Conservation (phyloP, 1,284 basidiomycete genomes). For the Sporisorium scitamineum region DNA sequence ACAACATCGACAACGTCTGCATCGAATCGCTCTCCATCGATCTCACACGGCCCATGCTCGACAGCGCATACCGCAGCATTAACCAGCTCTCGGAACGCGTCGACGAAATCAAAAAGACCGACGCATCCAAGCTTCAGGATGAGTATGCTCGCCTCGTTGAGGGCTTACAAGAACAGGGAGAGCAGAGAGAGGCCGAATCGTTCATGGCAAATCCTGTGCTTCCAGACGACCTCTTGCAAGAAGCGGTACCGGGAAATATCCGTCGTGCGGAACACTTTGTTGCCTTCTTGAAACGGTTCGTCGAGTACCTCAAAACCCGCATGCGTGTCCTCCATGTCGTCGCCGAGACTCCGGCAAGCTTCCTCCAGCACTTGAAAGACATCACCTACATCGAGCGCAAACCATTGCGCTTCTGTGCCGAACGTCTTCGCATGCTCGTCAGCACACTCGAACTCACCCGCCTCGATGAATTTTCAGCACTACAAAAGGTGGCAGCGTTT, state of each 20-base stretch:
- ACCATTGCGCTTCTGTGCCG: conserved; percentile 96
- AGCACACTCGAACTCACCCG: conserved; percentile 90
- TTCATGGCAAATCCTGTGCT: conserved; percentile 90
- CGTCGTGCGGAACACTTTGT: conserved; percentile 99
- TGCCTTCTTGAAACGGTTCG: conserved; percentile 96
- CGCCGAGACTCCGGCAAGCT: conserved; percentile 98
- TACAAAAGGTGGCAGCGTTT: conserved; percentile 96
- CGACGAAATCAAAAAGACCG: conserved; percentile 94
- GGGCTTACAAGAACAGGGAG: conserved; percentile 79
- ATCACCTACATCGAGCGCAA: conserved; percentile 98
- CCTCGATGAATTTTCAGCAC: conserved; percentile 87
- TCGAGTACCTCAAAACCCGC: conserved; percentile 98
- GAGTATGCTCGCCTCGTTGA: conserved; percentile 97
- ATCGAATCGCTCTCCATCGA: conserved; percentile 99
- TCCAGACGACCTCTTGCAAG: conserved; percentile 92
- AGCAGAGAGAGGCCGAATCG: conserved; percentile 79
- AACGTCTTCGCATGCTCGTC: conserved; percentile 92
- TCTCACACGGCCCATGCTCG: conserved; percentile 97
- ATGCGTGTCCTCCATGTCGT: conserved; percentile 99
- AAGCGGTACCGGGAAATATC: conserved; percentile 98
- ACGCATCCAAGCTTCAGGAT: conserved; percentile 93
- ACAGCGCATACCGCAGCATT: conserved; percentile 91
- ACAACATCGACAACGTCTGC: conserved; percentile 99
- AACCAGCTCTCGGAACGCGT: conserved; percentile 89
- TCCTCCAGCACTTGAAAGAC: conserved; percentile 97